Evolutionary conservation across 192 early-diverging fungal genomes (phyloP).

Genomic region (Backusella liffmaniae): DNA sequence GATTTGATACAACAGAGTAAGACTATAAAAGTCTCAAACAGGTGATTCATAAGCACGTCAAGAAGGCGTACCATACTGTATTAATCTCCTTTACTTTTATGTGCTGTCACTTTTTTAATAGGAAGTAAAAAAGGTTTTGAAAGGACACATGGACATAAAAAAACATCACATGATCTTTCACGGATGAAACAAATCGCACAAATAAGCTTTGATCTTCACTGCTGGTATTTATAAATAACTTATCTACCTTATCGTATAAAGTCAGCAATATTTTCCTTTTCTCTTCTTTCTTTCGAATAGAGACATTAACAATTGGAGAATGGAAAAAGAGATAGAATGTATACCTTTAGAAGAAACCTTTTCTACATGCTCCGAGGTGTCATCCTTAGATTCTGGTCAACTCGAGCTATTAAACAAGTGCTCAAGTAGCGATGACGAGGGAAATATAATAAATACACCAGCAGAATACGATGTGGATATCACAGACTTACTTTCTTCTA

Average conservation of each 20-base stretch:
- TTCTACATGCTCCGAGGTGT: not conserved
- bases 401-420: not conserved
- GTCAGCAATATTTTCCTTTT: not conserved
- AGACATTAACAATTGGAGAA: not conserved
- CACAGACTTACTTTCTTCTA: slow-evolving; percentile 30
- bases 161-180: not conserved
- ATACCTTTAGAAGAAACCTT: not conserved
- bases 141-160: not conserved
- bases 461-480: slow-evolving; percentile 32
- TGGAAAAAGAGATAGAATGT: not conserved
- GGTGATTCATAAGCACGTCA: not conserved
- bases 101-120: not conserved
- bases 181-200: not conserved
- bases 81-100: not conserved
- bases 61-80: not conserved
- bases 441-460: not conserved
- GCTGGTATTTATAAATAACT: not conserved
- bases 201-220: not conserved
- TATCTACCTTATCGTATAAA: not conserved
- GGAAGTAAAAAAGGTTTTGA: not conserved
- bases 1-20: not conserved
- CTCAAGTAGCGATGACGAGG: not conserved
- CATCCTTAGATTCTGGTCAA: not conserved
- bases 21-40: not conserved
- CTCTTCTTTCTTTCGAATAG: not conserved